These are phyloP conservation scores for Globisporangium polare DNA, from an alignment of 352 stramenopile genomes.

Conservation along the genomic window DNA sequence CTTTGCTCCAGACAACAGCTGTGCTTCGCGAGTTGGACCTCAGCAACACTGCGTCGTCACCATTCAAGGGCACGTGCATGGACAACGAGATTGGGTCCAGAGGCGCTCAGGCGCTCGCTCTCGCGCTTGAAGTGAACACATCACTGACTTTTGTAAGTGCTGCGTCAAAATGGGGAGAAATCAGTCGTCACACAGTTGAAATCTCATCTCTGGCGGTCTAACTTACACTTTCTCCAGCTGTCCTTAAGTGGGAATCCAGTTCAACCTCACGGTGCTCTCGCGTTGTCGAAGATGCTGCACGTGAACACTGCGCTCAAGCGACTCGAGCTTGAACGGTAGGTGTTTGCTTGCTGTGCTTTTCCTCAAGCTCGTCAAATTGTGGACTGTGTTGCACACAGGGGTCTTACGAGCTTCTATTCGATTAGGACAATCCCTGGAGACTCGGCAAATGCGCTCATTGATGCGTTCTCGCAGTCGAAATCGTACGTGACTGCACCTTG, in stretches of 20 bases:
- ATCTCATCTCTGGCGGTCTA: not conserved
- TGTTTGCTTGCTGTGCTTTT: not conserved
- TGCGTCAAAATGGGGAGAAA: not conserved
- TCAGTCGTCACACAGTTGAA: not conserved
- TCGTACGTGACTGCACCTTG: slow-evolving; percentile 20
- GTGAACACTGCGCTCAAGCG: slow-evolving; percentile 26
- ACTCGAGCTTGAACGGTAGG: slow-evolving; percentile 30
- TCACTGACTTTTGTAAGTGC: slow-evolving; percentile 19
- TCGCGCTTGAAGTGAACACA: slow-evolving; percentile 28
- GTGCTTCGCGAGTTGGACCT: slow-evolving; percentile 28
- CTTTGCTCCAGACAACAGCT: slow-evolving; percentile 4
- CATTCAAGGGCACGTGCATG: slow-evolving; percentile 20
- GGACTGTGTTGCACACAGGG: not conserved
- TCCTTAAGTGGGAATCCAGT: slow-evolving; percentile 35
- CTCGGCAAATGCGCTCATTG: slow-evolving; percentile 20
- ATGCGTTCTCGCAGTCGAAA: slow-evolving; percentile 23
- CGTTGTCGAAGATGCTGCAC: slow-evolving; percentile 28
- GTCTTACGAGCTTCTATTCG: not conserved
- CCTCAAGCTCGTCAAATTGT: not conserved
- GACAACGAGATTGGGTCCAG: slow-evolving; percentile 29
- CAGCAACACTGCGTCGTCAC: slow-evolving; percentile 29
- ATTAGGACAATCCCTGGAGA: slow-evolving; percentile 21
- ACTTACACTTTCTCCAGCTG: slow-evolving; percentile 4
- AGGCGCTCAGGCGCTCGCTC: slow-evolving; percentile 23
- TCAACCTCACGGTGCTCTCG: slow-evolving; percentile 14